phyloP scores from a whole-genome alignment of 345 rosid genomes.

The Eucalyptus grandis region DNA sequence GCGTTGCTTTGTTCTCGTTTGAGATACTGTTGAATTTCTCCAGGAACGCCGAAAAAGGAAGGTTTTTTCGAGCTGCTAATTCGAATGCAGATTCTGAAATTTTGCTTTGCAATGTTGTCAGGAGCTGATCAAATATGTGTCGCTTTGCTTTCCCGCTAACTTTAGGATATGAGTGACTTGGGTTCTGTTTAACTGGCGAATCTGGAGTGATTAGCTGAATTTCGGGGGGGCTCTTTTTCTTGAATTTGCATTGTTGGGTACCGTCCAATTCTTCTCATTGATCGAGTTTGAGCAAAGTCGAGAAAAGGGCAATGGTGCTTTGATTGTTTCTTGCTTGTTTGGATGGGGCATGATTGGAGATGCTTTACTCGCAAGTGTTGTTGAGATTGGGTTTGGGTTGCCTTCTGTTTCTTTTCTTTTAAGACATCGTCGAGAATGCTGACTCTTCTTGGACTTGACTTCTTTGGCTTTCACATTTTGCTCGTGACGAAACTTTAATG shows the following conservation, averaged over 20 bases:
- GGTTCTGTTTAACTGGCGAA: neutral
- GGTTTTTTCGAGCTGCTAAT: neutral
- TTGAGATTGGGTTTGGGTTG: neutral
- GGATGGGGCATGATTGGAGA: neutral
- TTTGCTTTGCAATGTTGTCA: neutral
- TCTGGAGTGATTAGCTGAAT: neutral
- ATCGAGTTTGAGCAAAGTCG: neutral
- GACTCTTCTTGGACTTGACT: neutral
- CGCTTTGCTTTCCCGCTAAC: neutral
- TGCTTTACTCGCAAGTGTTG: neutral
- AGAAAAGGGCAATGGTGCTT: neutral
- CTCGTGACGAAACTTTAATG: neutral
- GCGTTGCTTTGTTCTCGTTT: neutral
- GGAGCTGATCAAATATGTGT: neutral
- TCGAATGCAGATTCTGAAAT: neutral
- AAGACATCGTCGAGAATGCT: neutral
- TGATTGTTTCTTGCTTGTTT: neutral
- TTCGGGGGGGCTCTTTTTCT: neutral
- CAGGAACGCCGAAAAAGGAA: neutral
- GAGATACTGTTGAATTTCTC: neutral
- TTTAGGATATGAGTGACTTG: neutral
- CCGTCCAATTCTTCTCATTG: neutral
- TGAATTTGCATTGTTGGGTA: neutral
- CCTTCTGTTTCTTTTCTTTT: neutral
- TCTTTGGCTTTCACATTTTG: neutral